Evolutionary conservation across 2,329 filamentous ascomycete species (phyloP).

Genomic region (Rhynchosporium agropyri): DNA sequence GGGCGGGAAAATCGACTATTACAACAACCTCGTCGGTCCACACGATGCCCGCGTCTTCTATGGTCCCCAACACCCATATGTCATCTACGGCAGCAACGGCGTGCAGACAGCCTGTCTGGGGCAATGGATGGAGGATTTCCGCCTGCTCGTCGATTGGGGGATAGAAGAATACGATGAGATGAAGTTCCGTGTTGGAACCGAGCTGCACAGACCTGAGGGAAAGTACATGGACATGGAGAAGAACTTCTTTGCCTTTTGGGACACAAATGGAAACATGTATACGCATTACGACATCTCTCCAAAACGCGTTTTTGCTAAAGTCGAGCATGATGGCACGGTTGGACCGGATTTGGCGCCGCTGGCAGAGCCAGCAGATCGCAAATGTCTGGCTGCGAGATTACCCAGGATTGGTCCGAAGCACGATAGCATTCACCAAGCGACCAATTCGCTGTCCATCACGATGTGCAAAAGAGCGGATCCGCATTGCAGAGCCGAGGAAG

Average conservation of each 20-base stretch:
- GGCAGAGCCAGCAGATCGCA: constrained; percentile 45
- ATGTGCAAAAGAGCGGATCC: constrained; percentile 53
- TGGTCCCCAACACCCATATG: constrained; percentile 53
- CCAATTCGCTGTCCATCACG: constrained; percentile 59
- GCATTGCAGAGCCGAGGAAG: constrained; percentile 46
- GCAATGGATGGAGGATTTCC: constrained; percentile 58
- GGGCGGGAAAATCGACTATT: constrained; percentile 48
- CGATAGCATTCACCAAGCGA: constrained; percentile 60
- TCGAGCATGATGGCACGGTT: constrained; percentile 50
- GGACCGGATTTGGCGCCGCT: constrained; percentile 51
- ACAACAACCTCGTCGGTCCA: constrained; percentile 51
- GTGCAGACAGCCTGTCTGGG: constrained; percentile 55
- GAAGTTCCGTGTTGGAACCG: constrained; percentile 45
- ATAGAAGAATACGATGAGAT: constrained; percentile 26
- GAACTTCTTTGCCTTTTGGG: constrained; percentile 67
- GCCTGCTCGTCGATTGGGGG: constrained; percentile 51
- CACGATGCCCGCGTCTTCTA: constrained; percentile 62
- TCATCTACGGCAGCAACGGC: constrained; percentile 59
- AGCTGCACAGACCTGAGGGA: constrained; percentile 54
- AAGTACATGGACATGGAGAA: constrained; percentile 53
- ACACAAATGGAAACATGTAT: constrained; percentile 50
- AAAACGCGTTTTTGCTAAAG: constrained; percentile 51
- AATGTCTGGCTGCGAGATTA: constrained; percentile 52
- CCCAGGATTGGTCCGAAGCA: constrained; percentile 43
- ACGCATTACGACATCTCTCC: constrained; percentile 57